Percentiles rank a stretch among this genome's conserved stretches.
phyloP scores from a whole-genome alignment of 2,329 filamentous ascomycete species.

The Clonostachys sp. region DNA sequence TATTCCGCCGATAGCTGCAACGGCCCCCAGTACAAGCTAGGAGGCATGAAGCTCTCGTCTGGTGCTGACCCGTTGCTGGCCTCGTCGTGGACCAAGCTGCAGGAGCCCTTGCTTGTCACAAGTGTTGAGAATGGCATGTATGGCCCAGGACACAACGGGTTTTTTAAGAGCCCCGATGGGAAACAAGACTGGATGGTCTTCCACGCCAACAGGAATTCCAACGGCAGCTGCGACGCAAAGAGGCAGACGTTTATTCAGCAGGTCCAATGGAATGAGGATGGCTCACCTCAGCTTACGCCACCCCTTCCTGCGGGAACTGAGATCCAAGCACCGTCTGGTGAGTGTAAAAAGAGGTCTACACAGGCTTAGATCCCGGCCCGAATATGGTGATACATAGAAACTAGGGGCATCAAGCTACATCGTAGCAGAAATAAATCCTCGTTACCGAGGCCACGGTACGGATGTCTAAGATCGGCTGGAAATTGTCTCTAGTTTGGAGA shows the following conservation, averaged over 20 bases:
- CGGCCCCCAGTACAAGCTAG: slow-evolving; percentile 8
- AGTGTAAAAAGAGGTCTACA: not conserved
- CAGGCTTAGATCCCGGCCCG: no score
- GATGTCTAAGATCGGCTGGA: no score
- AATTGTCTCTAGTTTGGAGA: no score
- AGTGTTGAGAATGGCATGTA: slow-evolving; percentile 5
- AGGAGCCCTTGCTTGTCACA: slow-evolving; percentile 6
- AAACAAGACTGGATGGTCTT: slow-evolving; percentile 10
- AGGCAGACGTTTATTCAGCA: slow-evolving; percentile 8
- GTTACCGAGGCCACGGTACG: no score
- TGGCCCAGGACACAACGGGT: slow-evolving; percentile 10
- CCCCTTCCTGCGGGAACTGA: slow-evolving; percentile 1
- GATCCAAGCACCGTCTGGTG: slow-evolving; percentile 1
- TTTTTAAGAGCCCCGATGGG: slow-evolving; percentile 13
- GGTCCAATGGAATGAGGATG: slow-evolving; percentile 3
- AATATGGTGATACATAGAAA: no score
- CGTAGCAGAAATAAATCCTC: no score
- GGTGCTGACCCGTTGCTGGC: slow-evolving; percentile 6
- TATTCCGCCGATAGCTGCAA: slow-evolving; percentile 11
- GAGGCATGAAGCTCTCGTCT: slow-evolving; percentile 4
- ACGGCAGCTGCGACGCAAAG: slow-evolving; percentile 2
- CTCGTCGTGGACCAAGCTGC: slow-evolving; percentile 7
- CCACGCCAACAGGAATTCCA: slow-evolving; percentile 6
- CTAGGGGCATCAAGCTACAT: no score
- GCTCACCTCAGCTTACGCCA: slow-evolving; percentile 1